A percentile compares a stretch with the other conserved stretches of the same genome.
These are phyloP conservation scores for Zasmidium angulare DNA, from an alignment of 2,329 filamentous ascomycete species.

Conservation along the genomic window DNA sequence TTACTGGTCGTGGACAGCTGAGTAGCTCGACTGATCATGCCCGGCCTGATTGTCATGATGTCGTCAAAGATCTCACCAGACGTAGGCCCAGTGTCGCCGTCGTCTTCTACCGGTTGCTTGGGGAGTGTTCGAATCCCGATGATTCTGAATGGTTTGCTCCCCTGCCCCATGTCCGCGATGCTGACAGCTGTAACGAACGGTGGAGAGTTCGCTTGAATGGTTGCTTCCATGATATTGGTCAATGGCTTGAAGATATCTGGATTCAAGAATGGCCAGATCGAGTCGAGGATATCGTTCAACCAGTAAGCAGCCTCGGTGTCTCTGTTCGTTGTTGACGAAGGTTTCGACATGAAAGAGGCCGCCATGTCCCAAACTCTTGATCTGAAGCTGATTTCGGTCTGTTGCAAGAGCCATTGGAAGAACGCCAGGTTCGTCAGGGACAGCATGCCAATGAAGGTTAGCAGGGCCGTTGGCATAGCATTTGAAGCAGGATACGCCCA, in stretches of 20 bases:
- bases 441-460: background rate
- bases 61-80: background rate
- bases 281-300: background rate
- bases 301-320: background rate
- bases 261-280: background rate
- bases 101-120: background rate
- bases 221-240: background rate
- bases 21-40: background rate
- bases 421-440: background rate
- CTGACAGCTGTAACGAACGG: background rate
- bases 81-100: background rate
- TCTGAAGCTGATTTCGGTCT: background rate
- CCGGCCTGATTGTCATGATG: background rate
- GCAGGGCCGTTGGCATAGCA: background rate
- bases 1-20: background rate
- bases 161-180: slow-evolving; percentile 1
- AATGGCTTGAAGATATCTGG: background rate
- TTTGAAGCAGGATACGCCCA: background rate
- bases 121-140: background rate
- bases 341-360: background rate
- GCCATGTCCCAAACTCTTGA: background rate
- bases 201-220: background rate
- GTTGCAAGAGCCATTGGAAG: background rate
- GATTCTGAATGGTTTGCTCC: background rate
- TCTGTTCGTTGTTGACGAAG: background rate